A percentile compares a stretch with the other conserved stretches of the same genome.
phyloP scores from a whole-genome alignment of 2,329 filamentous ascomycete genomes.

The Calonectria multiphialidica region DNA sequence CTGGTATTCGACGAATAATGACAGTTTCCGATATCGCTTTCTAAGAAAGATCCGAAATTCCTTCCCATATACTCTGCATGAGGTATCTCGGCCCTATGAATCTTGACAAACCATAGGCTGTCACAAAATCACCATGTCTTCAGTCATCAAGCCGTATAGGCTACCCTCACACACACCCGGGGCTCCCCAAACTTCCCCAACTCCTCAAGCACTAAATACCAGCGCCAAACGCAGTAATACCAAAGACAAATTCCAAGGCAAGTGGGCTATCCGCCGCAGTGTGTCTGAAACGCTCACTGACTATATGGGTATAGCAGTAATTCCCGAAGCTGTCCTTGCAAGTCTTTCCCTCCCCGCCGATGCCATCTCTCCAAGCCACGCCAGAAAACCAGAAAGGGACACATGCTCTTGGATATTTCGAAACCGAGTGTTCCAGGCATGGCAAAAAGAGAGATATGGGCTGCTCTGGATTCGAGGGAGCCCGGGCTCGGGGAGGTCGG shows the following conservation, averaged over 20 bases:
- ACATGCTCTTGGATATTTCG: not conserved
- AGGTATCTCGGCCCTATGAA: not conserved
- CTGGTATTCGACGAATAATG: not conserved
- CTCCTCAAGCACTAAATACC: not conserved
- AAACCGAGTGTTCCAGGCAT: not conserved
- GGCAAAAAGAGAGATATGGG: not conserved
- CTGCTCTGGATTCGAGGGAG: not conserved
- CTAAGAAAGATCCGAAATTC: not conserved
- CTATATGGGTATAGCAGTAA: not conserved
- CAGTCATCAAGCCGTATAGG: not conserved
- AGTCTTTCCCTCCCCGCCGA: not conserved
- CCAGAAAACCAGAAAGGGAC: not conserved
- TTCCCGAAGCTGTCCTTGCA: not conserved
- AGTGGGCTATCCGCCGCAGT: not conserved
- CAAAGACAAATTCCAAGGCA: not conserved
- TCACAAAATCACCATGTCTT: not conserved
- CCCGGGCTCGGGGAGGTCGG: not conserved
- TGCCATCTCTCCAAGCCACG: not conserved
- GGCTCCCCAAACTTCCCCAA: not conserved
- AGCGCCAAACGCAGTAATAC: not conserved
- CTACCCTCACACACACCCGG: not conserved
- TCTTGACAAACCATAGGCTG: not conserved
- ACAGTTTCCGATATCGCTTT: not conserved
- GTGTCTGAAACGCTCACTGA: not conserved
- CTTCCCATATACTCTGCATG: not conserved